These are phyloP conservation scores for Papiliotrema laurentii DNA, from an alignment of 1,284 basidiomycete species.

Conservation along the genomic window DNA sequence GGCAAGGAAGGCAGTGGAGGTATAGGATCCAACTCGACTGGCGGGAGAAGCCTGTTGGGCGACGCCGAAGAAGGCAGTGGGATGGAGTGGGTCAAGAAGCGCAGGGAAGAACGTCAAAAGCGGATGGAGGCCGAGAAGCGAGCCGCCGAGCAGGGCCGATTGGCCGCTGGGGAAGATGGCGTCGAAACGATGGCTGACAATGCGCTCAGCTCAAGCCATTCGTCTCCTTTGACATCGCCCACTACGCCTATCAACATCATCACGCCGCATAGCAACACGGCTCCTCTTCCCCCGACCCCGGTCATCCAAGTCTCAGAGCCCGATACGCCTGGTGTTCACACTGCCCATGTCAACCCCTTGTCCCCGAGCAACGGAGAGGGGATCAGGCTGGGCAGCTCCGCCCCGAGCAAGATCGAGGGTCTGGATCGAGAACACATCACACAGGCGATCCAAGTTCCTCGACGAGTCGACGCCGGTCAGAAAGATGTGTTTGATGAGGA, in stretches of 20 bases:
- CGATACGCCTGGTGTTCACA: slow-evolving; percentile 3
- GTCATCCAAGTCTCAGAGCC: slow-evolving; percentile 24
- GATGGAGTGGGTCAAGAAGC: slow-evolving; percentile 46
- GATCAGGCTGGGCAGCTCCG: background rate
- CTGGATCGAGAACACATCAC: slow-evolving; percentile 3
- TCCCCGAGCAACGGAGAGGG: background rate
- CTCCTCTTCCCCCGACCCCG: slow-evolving; percentile 25
- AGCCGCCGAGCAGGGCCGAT: background rate
- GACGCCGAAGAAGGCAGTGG: slow-evolving; percentile 47
- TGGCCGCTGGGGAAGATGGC: background rate
- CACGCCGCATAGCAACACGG: slow-evolving; percentile 14
- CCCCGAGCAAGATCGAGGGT: background rate
- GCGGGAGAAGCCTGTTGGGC: slow-evolving; percentile 13
- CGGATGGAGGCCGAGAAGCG: slow-evolving; percentile 19
- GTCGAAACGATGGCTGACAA: background rate
- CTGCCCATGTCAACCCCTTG: background rate
- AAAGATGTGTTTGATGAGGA: slow-evolving; percentile 9
- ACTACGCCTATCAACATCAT: slow-evolving; percentile 6
- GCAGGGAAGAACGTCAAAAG: slow-evolving; percentile 40
- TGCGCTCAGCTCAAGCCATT: background rate
- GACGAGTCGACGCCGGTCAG: background rate
- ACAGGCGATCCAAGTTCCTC: slow-evolving; percentile 6
- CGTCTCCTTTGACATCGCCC: background rate
- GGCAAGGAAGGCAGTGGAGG: slow-evolving; percentile 13
- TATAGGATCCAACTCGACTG: slow-evolving; percentile 1